Conservation (phyloP, 1,139 yeast species). For the Pichiaceae sp. region DNA sequence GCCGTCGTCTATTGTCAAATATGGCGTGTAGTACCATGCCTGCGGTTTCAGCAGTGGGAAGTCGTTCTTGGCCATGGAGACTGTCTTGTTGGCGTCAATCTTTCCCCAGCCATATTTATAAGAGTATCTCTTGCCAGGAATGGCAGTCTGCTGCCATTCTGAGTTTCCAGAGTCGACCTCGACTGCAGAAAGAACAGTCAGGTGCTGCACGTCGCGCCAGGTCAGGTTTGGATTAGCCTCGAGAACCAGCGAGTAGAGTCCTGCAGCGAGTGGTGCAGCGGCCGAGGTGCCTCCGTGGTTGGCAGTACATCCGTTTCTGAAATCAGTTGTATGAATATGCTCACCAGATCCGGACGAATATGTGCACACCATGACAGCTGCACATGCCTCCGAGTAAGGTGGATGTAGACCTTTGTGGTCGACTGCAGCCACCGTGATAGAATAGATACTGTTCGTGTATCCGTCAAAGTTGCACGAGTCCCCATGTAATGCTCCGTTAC, state of each 20-base stretch:
- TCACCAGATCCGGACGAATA: constrained; percentile 90
- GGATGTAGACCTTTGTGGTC: constrained; percentile 85
- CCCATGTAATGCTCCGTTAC: constrained; percentile 78
- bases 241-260: constrained; percentile 75
- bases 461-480: constrained; percentile 98
- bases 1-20: constrained; percentile 9
- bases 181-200: constrained; percentile 67
- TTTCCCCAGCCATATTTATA: constrained; percentile 92
- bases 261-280: constrained; percentile 98
- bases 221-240: constrained; percentile 80
- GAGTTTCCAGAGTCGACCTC: constrained; percentile 63
- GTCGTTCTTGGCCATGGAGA: constrained; percentile 52
- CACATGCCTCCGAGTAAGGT: constrained; percentile 81
- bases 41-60: constrained; percentile 90
- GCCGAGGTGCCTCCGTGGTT: constrained; percentile 97
- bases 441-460: constrained; percentile 90
- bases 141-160: constrained; percentile 55
- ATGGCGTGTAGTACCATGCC: constrained; percentile 62
- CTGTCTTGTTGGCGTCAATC: constrained; percentile 74
- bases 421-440: constrained; percentile 92
- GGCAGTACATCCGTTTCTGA: constrained; percentile 60
- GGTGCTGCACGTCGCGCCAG: constrained; percentile 93
- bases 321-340: constrained; percentile 86
- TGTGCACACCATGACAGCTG: constrained; percentile 95
- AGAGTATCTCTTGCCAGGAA: constrained; percentile 57